Percentiles rank a stretch among this genome's conserved stretches.
phyloP scores from a whole-genome alignment of 2,329 filamentous ascomycete species.

The Cordyceps cateniannulata region DNA sequence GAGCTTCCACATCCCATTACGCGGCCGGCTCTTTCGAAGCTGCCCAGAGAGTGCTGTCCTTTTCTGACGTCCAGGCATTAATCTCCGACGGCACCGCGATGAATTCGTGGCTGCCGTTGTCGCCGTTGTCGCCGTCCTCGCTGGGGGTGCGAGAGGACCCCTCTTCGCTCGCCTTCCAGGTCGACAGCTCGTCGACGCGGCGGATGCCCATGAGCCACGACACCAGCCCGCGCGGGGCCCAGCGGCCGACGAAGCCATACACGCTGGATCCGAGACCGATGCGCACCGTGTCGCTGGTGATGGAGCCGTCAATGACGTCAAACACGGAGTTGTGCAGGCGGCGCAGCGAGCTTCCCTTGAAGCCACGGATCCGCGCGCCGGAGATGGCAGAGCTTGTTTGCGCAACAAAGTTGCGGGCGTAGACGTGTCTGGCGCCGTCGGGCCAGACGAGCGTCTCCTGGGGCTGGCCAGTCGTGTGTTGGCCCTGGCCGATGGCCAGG shows the following conservation, averaged over 20 bases:
- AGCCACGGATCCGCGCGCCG: constrained; percentile 49
- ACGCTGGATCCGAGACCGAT: constrained; percentile 79
- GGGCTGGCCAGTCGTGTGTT: constrained; percentile 36
- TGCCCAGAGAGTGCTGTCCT: constrained; percentile 41
- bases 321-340: constrained; percentile 84
- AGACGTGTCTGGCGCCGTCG: constrained; percentile 51
- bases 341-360: constrained; percentile 65
- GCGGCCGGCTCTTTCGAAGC: constrained; percentile 16
- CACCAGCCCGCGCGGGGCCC: constrained; percentile 71
- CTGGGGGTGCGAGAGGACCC: constrained; percentile 31
- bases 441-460: constrained; percentile 56
- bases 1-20: neutral
- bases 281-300: constrained; percentile 58
- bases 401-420: constrained; percentile 54
- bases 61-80: constrained; percentile 36
- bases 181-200: constrained; percentile 49
- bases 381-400: constrained; percentile 50
- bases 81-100: constrained; percentile 39
- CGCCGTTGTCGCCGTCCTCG: constrained; percentile 26
- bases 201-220: constrained; percentile 88
- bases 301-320: constrained; percentile 70
- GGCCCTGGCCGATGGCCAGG: constrained; percentile 26
- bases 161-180: constrained; percentile 43
- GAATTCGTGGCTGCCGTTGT: constrained; percentile 39
- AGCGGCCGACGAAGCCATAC: constrained; percentile 80